A percentile compares a stretch with the other conserved stretches of the same genome.
Conservation (phyloP, 2,329 filamentous ascomycete genomes). For the Paradendryphiella salina region DNA sequence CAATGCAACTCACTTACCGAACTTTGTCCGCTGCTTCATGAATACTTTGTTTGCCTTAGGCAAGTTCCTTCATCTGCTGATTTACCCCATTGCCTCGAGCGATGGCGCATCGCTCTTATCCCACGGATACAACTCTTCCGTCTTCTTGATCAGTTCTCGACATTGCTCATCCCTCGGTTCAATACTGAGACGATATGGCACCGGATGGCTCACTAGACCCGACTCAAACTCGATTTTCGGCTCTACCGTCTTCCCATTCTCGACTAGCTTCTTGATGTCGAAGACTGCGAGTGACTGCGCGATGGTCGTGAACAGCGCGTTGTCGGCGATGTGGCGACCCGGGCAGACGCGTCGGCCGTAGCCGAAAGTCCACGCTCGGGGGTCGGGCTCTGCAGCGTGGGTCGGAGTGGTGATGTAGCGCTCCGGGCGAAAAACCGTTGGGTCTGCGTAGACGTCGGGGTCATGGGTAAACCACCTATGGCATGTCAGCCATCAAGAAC, state of each 20-base stretch:
- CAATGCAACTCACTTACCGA: neutral
- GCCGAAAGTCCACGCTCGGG: conserved; percentile 44
- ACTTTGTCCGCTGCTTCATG: neutral
- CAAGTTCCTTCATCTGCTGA: neutral
- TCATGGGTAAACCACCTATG: conserved; percentile 51
- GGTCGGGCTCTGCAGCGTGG: conserved; percentile 47
- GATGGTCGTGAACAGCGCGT: conserved; percentile 48
- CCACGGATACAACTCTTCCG: conserved; percentile 47
- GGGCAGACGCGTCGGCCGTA: conserved; percentile 53
- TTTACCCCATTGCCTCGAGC: conserved; percentile 12
- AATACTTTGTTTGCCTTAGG: neutral
- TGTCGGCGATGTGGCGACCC: conserved; percentile 49
- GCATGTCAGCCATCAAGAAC: neutral
- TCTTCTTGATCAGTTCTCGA: conserved; percentile 37
- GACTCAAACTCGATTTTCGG: conserved; percentile 43
- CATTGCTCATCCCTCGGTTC: conserved; percentile 43
- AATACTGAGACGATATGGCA: conserved; percentile 42
- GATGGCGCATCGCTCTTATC: conserved; percentile 46
- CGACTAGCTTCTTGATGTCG: conserved; percentile 46
- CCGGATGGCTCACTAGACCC: conserved; percentile 48
- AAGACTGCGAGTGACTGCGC: conserved; percentile 56
- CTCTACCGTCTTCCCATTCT: conserved; percentile 47
- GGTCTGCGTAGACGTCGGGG: conserved; percentile 44
- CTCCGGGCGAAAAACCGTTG: conserved; percentile 51
- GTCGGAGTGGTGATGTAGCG: conserved; percentile 46